A percentile compares a stretch with the other conserved stretches of the same genome.
Conservation (phyloP, 2,329 filamentous ascomycete species). For the Pseudogymnoascus sp. region DNA sequence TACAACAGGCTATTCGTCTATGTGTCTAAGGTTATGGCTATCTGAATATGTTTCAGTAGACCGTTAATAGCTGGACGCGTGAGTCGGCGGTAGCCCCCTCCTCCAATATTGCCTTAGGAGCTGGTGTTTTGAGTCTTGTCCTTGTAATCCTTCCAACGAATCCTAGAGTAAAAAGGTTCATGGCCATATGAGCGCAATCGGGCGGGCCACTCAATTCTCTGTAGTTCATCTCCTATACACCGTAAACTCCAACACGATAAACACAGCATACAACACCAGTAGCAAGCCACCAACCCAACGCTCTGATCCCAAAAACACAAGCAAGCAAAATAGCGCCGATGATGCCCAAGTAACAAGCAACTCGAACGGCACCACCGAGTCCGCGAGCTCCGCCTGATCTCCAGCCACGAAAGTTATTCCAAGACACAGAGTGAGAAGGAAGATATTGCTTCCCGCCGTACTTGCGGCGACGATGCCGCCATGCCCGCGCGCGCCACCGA, state of each 20-base stretch:
- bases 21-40: no score
- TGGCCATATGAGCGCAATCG: no score
- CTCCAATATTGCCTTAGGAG: no score
- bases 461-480: slow-evolving; percentile 44
- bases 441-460: slow-evolving; percentile 47
- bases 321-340: slow-evolving; percentile 24
- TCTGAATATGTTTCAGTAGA: no score
- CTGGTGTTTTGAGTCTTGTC: no score
- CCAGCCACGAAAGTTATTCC: slow-evolving; percentile 33
- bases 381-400: slow-evolving; percentile 22
- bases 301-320: slow-evolving; percentile 28
- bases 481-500: slow-evolving; percentile 41
- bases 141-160: no score
- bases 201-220: no score
- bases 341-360: slow-evolving; percentile 26
- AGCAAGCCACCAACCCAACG: slow-evolving; percentile 30
- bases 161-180: no score
- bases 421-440: slow-evolving; percentile 43
- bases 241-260: slow-evolving; percentile 18
- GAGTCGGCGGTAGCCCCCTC: no score
- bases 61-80: no score
- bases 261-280: slow-evolving; percentile 27
- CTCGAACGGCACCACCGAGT: slow-evolving; percentile 27
- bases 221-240: not conserved
- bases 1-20: no score